phyloP scores from a whole-genome alignment of 768 basidiomycete species.

The Melanogaster broomeanus region DNA sequence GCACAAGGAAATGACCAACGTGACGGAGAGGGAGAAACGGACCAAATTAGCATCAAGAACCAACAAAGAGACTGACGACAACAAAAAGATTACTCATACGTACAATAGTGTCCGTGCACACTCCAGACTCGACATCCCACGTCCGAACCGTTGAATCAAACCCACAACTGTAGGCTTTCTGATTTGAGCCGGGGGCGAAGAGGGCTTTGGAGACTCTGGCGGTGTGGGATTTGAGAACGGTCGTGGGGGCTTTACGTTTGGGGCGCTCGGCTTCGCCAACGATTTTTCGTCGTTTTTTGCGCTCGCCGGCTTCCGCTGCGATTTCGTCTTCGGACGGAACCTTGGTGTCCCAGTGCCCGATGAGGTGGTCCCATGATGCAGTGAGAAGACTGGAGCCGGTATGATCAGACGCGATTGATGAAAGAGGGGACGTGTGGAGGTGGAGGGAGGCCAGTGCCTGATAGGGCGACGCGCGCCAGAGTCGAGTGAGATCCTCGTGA shows the following conservation, averaged over 20 bases:
- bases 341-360: conserved; percentile 78
- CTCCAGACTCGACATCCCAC: conserved; percentile 84
- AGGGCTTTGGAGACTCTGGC: conserved; percentile 75
- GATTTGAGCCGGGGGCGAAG: conserved; percentile 45
- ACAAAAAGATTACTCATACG: conserved; percentile 29
- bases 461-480: conserved; percentile 1
- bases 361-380: conserved; percentile 82
- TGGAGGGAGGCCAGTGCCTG: conserved; percentile 65
- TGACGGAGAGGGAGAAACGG: neutral
- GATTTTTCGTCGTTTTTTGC: conserved; percentile 67
- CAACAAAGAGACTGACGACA: neutral
- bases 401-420: conserved; percentile 60
- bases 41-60: neutral
- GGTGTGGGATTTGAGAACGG: conserved; percentile 82
- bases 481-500: conserved; percentile 41
- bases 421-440: conserved; percentile 80
- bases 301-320: conserved; percentile 19
- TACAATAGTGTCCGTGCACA: conserved; percentile 72
- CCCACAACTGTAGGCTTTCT: conserved; percentile 71
- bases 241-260: conserved; percentile 65
- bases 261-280: conserved; percentile 37
- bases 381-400: conserved; percentile 72
- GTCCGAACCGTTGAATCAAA: conserved; percentile 88
- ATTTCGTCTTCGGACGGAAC: conserved; percentile 70
- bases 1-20: neutral